Evolutionary conservation across 2,329 filamentous ascomycete species (phyloP).

Genomic region (Sporothrix mexicana): DNA sequence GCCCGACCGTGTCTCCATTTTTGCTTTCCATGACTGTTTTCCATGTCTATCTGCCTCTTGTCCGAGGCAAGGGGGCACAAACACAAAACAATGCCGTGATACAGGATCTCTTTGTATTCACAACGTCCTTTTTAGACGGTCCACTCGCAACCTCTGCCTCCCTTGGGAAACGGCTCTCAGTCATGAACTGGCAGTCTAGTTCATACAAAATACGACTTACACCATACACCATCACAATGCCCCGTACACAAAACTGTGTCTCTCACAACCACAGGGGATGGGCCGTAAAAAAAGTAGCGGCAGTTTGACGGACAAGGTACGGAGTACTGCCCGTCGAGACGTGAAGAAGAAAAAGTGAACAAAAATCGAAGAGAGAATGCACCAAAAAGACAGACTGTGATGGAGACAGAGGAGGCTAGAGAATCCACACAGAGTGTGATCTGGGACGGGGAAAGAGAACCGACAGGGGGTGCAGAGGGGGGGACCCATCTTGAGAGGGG

Average conservation of each 20-base stretch:
- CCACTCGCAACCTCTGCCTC: neutral
- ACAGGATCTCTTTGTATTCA: neutral
- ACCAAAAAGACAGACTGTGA: neutral
- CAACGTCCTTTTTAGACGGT: neutral
- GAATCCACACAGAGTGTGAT: constrained; percentile 27
- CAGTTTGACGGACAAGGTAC: too few species aligned
- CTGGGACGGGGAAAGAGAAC: constrained; percentile 28
- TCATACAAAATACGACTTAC: too few species aligned
- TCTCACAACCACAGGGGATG: constrained; percentile 7
- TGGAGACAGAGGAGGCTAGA: neutral
- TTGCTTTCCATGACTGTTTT: neutral
- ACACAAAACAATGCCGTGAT: constrained; percentile 12
- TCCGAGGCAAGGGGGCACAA: constrained; percentile 14
- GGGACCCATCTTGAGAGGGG: constrained; percentile 1
- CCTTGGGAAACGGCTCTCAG: constrained; percentile 11
- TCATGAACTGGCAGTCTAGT: neutral
- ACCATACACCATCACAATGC: too few species aligned
- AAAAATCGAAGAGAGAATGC: neutral
- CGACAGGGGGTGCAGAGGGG: neutral
- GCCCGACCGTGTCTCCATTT: neutral
- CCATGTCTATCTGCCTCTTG: neutral
- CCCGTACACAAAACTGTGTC: neutral
- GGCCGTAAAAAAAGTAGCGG: constrained; percentile 7
- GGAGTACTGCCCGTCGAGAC: neutral
- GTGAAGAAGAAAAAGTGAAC: constrained; percentile 14